A percentile compares a stretch with the other conserved stretches of the same genome.
Conservation (phyloP, 2,329 filamentous ascomycete genomes). For the Cryphonectria carpinicola region DNA sequence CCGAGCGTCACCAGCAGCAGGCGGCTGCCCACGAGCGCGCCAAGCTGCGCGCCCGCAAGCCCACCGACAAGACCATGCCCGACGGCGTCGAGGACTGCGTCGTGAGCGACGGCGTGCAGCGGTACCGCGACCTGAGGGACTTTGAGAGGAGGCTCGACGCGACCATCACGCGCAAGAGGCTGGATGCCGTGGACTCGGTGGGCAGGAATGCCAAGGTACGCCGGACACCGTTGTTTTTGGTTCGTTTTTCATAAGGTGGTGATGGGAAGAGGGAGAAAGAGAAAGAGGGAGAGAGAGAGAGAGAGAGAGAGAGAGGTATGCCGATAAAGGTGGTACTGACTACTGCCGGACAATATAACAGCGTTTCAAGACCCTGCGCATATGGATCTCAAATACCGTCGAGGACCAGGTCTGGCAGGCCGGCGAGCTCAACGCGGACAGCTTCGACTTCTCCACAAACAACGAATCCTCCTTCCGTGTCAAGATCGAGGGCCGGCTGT, state of each 20-base stretch:
- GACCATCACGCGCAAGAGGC: conserved; percentile 88
- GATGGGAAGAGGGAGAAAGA: no score
- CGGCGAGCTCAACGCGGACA: conserved; percentile 68
- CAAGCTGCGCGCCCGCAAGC: conserved; percentile 83
- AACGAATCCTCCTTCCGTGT: conserved; percentile 82
- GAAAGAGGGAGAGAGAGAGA: no score
- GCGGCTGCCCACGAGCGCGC: conserved; percentile 66
- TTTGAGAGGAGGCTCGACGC: conserved; percentile 88
- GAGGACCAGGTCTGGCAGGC: conserved; percentile 95
- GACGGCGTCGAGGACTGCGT: conserved; percentile 84
- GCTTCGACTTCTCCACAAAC: conserved; percentile 80
- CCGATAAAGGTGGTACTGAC: background rate
- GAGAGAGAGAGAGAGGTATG: background rate
- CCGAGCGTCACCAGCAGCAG: conserved; percentile 52
- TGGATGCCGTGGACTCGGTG: conserved; percentile 85
- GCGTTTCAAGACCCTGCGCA: conserved; percentile 81
- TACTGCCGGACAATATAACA: conserved; percentile 38
- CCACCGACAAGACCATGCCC: conserved; percentile 92
- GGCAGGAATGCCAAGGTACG: conserved; percentile 72
- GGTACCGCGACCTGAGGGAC: conserved; percentile 84
- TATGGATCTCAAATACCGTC: conserved; percentile 94
- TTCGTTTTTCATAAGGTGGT: conserved; percentile 9
- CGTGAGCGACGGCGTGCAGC: conserved; percentile 78
- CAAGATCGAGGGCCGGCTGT: conserved; percentile 85
- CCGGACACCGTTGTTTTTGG: background rate